phyloP scores from a whole-genome alignment of 352 stramenopile species.

The Phytophthora pisi region DNA sequence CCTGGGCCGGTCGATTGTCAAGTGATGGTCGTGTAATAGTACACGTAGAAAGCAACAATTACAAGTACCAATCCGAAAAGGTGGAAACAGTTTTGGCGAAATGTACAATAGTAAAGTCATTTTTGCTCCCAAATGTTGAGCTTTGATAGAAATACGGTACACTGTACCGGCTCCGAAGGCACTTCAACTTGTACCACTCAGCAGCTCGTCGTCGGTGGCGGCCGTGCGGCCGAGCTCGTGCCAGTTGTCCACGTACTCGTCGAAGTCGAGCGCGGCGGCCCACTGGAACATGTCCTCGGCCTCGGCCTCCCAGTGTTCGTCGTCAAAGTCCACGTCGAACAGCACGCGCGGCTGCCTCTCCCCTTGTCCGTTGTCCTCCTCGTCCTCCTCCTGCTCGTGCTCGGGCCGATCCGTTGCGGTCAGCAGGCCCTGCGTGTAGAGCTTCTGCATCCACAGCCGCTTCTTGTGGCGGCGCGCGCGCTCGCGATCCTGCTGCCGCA shows the following conservation, averaged over 20 bases:
- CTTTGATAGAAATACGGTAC: background rate
- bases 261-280: conserved; percentile 69
- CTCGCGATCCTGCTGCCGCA: conserved; percentile 62
- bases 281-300: conserved; percentile 79
- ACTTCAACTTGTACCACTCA: conserved; percentile 4
- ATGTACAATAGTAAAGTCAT: too few relatives aligned
- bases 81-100: too few relatives aligned
- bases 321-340: conserved; percentile 73
- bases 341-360: conserved; percentile 26
- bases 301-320: conserved; percentile 69
- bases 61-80: too few relatives aligned
- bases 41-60: too few relatives aligned
- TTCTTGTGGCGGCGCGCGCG: conserved; percentile 65
- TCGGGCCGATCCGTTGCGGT: conserved; percentile 28
- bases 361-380: background rate
- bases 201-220: conserved; percentile 35
- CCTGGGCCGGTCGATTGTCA: background rate
- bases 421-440: conserved; percentile 68
- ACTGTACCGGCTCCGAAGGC: background rate
- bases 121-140: too few relatives aligned
- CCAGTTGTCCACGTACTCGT: conserved; percentile 78
- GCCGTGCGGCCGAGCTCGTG: conserved; percentile 61
- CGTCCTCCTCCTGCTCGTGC: conserved; percentile 17
- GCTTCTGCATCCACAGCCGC: conserved; percentile 81
- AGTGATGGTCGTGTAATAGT: too few relatives aligned